Conservation (phyloP, 139 green algal species). For the Diplosphaera chodatii region DNA sequence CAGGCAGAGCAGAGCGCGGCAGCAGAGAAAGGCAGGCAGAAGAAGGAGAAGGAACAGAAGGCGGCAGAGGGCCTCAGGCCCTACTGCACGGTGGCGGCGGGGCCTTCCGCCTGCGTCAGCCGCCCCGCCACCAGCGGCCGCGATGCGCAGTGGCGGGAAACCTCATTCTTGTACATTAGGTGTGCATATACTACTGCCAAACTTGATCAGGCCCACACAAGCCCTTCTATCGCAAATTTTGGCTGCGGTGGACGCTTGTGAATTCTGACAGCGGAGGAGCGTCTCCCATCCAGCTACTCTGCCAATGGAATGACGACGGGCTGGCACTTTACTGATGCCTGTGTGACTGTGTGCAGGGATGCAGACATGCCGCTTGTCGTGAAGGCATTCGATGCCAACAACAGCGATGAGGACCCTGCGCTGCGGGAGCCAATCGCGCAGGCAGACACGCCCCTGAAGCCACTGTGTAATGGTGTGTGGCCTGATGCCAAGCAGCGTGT, state of each 20-base stretch:
- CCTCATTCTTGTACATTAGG: background rate
- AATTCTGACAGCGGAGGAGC: too few species aligned
- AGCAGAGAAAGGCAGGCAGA: background rate
- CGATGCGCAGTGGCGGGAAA: background rate
- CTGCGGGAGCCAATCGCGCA: background rate
- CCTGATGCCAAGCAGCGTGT: too few species aligned
- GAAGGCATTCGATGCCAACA: background rate
- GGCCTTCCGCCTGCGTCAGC: background rate
- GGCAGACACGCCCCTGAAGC: background rate
- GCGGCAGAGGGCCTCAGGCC: background rate
- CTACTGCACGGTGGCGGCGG: background rate
- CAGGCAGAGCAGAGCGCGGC: too few species aligned
- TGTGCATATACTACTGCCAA: background rate
- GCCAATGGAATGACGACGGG: too few species aligned
- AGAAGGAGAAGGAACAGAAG: background rate
- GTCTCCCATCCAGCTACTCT: too few species aligned
- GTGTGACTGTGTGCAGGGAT: too few species aligned
- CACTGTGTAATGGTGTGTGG: background rate
- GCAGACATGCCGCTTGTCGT: background rate
- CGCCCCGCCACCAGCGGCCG: too few species aligned
- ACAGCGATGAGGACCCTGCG: background rate
- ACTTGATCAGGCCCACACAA: too few species aligned
- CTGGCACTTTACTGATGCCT: too few species aligned
- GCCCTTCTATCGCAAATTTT: too few species aligned
- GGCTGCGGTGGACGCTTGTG: too few species aligned